Evolutionary conservation across 768 basidiomycete species (phyloP).

Genomic region (Leccinum fibrillosum): DNA sequence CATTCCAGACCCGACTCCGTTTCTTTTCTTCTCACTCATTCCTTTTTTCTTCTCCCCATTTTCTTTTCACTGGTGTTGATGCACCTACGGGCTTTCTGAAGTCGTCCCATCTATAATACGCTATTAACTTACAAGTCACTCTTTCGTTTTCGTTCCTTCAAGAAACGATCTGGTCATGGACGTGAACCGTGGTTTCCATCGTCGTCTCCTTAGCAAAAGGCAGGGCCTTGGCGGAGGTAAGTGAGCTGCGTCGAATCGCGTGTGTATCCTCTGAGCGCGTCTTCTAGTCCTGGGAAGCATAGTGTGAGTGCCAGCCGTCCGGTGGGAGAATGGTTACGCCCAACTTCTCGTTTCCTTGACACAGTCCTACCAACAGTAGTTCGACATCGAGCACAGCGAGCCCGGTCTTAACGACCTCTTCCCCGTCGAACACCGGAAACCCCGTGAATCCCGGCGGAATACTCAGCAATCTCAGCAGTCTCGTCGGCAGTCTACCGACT

Average conservation of each 20-base stretch:
- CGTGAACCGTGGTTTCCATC: conserved; percentile 11
- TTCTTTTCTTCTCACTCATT: neutral
- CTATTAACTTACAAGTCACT: conserved; percentile 14
- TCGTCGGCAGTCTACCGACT: conserved; percentile 13
- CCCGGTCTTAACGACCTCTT: neutral
- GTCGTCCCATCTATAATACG: neutral
- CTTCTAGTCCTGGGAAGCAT: conserved; percentile 16
- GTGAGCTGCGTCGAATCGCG: conserved; percentile 2
- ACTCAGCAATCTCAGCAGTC: conserved; percentile 12
- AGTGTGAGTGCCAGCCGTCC: conserved; percentile 16
- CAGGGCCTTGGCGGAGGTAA: conserved; percentile 30
- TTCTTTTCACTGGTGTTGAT: conserved; percentile 8
- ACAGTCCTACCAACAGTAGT: conserved; percentile 10
- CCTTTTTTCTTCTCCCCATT: neutral
- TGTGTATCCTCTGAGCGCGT: neutral
- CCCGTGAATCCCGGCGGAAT: conserved; percentile 2
- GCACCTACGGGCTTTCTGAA: neutral
- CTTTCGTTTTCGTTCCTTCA: conserved; percentile 22
- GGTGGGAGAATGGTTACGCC: neutral
- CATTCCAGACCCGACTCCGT: neutral
- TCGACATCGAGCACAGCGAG: neutral
- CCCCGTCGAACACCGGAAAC: neutral
- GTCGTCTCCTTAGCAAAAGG: conserved; percentile 20
- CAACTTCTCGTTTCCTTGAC: conserved; percentile 1
- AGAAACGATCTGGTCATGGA: conserved; percentile 19